Evolutionary conservation across 2,329 filamentous ascomycete species (phyloP), one percentile per base, ranked within the genome.

Genomic region (Penicillium olsonii): DNA sequence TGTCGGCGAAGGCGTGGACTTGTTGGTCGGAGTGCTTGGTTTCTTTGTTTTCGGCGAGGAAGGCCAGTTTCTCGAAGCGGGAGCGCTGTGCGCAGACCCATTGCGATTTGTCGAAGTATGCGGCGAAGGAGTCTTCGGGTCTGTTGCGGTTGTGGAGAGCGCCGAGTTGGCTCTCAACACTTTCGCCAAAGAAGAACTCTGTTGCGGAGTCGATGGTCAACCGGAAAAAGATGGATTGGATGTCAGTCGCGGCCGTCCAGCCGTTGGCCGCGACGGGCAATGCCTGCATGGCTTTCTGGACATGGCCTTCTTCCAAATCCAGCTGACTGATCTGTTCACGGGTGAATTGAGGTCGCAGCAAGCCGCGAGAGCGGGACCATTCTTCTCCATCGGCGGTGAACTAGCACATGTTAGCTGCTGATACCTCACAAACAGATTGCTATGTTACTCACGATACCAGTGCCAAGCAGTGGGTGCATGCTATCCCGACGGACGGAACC

Each of bases 311-410:
- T 65, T 95, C 92, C 51, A 87, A 84, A 43, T 90, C 80, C 52
- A 96, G 74, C 68, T 96, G 89, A 55, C 86, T 87, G 29, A 96
- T 83, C 17, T 91, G 87, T 63, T 95, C 88, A 61, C 87, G 87
- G 63, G 90, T 84, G 70, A 96, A 96, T 64, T 95, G 90, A 0
- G 92, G 91, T 2, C 91, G 81, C 54, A 96, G 84, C 52, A 96
- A 77, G 56, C 89, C 84, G n/a, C 92, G 81, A 44, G 86, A 90
- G 48, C 81, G 79, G 58, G 91, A 87, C 92, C 92, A 96, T 44
- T 79, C 73, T 20, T 84, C 76, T 11, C 87, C 87, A 66, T 96
- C 91, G 1, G 88, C 91, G 2, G 86, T 87, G 70, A 69, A 69
- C 67, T 69, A 53, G 31, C 45, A 10, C 6, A 7, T n/a, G n/a